Conservation (phyloP, 2,329 filamentous ascomycete genomes). For the Samsoniella hepiali region DNA sequence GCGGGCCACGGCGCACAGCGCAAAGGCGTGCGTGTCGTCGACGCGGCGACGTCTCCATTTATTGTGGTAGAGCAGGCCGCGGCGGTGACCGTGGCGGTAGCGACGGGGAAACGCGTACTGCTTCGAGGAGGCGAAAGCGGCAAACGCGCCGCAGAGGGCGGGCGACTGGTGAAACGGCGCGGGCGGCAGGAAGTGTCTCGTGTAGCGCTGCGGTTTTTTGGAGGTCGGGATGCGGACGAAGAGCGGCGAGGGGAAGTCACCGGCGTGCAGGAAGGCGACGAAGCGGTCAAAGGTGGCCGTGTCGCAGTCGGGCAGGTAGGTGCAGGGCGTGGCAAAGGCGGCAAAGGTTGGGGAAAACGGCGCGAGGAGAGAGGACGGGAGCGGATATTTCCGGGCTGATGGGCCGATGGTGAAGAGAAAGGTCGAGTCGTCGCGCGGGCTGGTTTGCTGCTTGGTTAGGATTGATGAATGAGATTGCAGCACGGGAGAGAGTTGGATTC, state of each 20-base stretch:
- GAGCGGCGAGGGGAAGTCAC: slow-evolving; percentile 17
- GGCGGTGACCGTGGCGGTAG: no score
- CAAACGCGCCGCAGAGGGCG: not conserved
- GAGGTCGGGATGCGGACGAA: not conserved
- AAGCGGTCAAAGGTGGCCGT: slow-evolving; percentile 16
- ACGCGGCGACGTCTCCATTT: not conserved
- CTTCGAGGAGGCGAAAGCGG: not conserved
- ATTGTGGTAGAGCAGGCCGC: not conserved
- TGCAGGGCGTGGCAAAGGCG: slow-evolving; percentile 4
- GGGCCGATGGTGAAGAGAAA: not conserved
- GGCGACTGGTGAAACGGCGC: not conserved
- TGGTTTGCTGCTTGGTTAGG: no score
- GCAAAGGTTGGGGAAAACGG: not conserved
- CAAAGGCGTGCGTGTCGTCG: not conserved
- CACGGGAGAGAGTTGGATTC: no score
- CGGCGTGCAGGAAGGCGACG: slow-evolving; percentile 20
- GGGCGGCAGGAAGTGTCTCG: not conserved
- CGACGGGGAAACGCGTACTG: not conserved
- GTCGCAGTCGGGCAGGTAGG: slow-evolving; percentile 13
- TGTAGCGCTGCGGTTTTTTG: not conserved
- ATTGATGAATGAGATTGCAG: no score
- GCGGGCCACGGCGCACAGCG: not conserved
- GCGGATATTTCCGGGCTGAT: not conserved
- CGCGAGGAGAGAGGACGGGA: not conserved
- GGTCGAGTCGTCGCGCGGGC: not conserved